Conservation (phyloP, 2,329 filamentous ascomycete species). For the Botryotinia calthae region DNA sequence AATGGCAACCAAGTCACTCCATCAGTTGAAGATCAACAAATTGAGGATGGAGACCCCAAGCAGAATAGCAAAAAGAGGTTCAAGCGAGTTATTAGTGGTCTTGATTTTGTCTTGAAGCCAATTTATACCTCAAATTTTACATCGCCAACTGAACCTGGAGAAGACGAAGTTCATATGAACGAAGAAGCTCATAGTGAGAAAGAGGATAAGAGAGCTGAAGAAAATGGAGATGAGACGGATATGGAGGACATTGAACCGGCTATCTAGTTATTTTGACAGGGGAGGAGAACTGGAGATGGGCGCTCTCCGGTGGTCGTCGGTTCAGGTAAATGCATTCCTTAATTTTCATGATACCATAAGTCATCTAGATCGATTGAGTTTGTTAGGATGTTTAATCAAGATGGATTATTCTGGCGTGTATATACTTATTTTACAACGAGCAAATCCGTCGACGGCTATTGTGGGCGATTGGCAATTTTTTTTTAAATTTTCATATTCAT, state of each 20-base stretch:
- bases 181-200: background rate
- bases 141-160: conserved; percentile 9
- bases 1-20: conserved; percentile 58
- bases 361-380: background rate
- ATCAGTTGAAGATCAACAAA: conserved; percentile 50
- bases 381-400: background rate
- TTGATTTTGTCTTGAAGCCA: conserved; percentile 21
- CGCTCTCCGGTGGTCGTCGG: background rate
- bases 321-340: background rate
- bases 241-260: background rate
- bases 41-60: conserved; percentile 44
- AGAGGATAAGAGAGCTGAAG: background rate
- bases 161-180: background rate
- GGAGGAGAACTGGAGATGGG: background rate
- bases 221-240: background rate
- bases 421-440: background rate
- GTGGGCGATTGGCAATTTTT: background rate
- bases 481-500: background rate
- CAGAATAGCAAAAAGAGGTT: conserved; percentile 32
- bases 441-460: background rate
- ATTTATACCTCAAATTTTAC: background rate
- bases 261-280: background rate
- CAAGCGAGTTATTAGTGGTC: conserved; percentile 20
- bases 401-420: background rate
- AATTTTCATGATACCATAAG: background rate